These are phyloP conservation scores for Immersiporthe knoxdaviesiana DNA, from an alignment of 2,329 filamentous ascomycete genomes.

Conservation along the genomic window DNA sequence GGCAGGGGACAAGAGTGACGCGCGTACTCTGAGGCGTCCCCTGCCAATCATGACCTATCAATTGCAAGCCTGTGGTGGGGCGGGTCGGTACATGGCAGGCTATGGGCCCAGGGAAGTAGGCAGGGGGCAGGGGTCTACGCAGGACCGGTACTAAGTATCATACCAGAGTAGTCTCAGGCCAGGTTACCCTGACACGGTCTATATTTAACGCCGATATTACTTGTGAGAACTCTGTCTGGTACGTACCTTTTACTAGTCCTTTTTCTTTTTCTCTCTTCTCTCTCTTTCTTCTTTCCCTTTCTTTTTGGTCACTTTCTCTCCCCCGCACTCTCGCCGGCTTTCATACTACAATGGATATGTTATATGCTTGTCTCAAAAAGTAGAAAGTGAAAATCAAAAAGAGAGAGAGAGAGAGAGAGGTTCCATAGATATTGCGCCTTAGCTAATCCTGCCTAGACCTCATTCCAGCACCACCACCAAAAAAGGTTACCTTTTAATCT, in stretches of 20 bases:
- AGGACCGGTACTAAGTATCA: neutral
- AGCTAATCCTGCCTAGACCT: neutral
- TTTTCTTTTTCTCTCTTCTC: neutral
- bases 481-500: neutral
- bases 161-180: neutral
- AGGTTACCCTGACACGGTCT: conserved; percentile 13
- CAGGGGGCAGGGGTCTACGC: conserved; percentile 5
- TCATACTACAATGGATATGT: neutral
- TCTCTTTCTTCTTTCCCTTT: neutral
- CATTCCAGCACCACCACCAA: neutral
- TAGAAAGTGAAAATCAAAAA: conserved; percentile 2
- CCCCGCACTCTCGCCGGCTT: neutral
- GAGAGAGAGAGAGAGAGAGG: neutral
- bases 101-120: neutral
- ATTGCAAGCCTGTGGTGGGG: conserved; percentile 18
- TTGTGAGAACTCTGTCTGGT: neutral
- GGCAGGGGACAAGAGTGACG: conserved; percentile 20
- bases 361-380: neutral
- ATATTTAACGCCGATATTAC: conserved; percentile 19
- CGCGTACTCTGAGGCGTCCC: conserved; percentile 26
- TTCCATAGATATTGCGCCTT: neutral
- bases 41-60: conserved; percentile 25
- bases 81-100: conserved; percentile 13
- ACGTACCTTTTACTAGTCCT: neutral
- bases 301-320: no score